phyloP scores from a whole-genome alignment of 768 basidiomycete genomes.

The Wakefieldia striispora region DNA sequence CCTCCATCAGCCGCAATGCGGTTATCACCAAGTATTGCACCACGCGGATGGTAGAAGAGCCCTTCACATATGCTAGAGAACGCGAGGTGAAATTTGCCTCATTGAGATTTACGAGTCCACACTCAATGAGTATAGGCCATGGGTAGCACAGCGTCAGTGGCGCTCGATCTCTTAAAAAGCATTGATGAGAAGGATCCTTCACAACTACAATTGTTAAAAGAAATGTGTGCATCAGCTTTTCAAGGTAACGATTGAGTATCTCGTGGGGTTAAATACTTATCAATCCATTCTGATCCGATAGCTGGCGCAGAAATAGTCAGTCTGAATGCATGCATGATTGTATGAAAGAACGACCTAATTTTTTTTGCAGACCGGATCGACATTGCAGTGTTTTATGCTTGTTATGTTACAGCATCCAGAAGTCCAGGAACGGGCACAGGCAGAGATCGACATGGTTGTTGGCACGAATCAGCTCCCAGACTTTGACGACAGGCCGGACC shows the following conservation, averaged over 20 bases:
- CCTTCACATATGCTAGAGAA: conserved; percentile 13
- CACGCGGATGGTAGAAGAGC: conserved; percentile 12
- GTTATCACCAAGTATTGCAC: conserved; percentile 2
- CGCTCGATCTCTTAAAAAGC: conserved; percentile 4
- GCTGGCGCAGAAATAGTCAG: too few relatives aligned
- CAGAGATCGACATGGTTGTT: too few relatives aligned
- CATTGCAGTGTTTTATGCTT: too few relatives aligned
- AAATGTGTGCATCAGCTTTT: too few relatives aligned
- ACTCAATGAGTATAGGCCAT: conserved; percentile 8
- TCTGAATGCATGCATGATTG: too few relatives aligned
- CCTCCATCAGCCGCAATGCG: too few relatives aligned
- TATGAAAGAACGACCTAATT: background rate
- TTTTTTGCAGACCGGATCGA: too few relatives aligned
- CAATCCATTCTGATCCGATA: too few relatives aligned
- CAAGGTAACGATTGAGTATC: too few relatives aligned
- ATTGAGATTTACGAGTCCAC: background rate
- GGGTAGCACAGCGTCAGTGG: conserved; percentile 9
- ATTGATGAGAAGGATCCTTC: conserved; percentile 4
- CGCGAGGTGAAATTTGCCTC: conserved; percentile 10
- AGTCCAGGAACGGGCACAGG: conserved; percentile 1
- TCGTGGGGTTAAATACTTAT: too few relatives aligned
- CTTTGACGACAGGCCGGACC: conserved; percentile 14
- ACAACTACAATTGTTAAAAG: background rate
- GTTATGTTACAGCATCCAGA: conserved; percentile 29
- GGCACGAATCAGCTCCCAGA: too few relatives aligned